Percentiles rank a stretch among this genome's conserved stretches.
phyloP scores from a whole-genome alignment of 441 rosid species.

The Euphorbia corollata region DNA sequence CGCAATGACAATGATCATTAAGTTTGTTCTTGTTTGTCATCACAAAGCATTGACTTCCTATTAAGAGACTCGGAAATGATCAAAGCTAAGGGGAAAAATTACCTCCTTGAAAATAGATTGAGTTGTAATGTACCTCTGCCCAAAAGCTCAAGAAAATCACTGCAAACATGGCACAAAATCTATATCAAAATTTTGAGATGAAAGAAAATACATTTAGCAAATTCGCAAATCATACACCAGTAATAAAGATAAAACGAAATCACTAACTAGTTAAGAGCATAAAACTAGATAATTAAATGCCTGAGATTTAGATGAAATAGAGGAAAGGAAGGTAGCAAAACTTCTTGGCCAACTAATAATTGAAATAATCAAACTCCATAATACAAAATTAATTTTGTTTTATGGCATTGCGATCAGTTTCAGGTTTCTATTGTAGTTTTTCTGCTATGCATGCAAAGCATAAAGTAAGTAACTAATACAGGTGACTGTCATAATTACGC shows the following conservation, averaged over 20 bases:
- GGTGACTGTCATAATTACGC: too few relatives aligned
- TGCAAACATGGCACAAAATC: conserved; percentile 28
- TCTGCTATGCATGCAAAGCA: background rate
- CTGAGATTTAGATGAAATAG: background rate
- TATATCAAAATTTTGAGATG: conserved; percentile 1
- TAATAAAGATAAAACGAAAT: background rate
- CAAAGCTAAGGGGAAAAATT: conserved; percentile 12
- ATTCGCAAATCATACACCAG: background rate
- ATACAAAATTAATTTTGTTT: too few relatives aligned
- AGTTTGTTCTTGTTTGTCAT: background rate
- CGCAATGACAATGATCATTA: too few relatives aligned
- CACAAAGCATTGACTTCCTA: background rate
- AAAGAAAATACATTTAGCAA: background rate
- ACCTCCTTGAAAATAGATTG: conserved; percentile 90
- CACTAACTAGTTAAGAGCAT: background rate
- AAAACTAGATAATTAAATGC: background rate
- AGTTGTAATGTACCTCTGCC: conserved; percentile 98
- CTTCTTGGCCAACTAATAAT: background rate
- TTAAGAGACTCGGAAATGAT: background rate
- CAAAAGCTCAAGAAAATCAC: conserved; percentile 89
- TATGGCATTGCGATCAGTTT: background rate
- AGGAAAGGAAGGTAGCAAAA: background rate
- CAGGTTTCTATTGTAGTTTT: background rate
- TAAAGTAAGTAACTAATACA: too few relatives aligned
- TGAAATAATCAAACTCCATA: background rate